Base-by-base conservation (phyloP, 1,284 basidiomycete species). In the Leccinum pallidistipes region DNA sequence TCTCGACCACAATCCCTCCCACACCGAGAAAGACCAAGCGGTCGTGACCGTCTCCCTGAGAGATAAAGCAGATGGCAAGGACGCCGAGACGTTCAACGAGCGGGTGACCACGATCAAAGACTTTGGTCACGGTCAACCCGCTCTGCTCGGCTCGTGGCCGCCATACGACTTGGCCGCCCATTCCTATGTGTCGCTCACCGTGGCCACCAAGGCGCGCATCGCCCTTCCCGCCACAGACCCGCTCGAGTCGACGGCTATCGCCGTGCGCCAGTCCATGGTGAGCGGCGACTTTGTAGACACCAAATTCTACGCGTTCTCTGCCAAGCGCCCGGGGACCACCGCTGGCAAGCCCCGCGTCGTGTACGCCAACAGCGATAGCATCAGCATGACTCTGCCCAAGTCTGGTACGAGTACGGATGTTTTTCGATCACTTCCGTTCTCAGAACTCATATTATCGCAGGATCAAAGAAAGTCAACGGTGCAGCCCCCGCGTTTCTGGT, bases 291-390 rank as follows among this genome's bases (percentile, higher is more conserved):
- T 71, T 49, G 57, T 70, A 1, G 65, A 71, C 47, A 70, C 72
- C 5, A 74, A 72, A 45, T 71, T 71, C 36, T 67, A 75, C 11
- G 73, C 36, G 18, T 73, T 73, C 57, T 74, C 73, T 12, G 47
- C 62, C 16, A 71, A 58, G 52, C 51, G 59, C 31, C 24, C 59
- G 1, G 53, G 61, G 11, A 7, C 54, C 11, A 62, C 55, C 21
- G 69, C 61, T 56, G 61, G 67, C 16, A 63, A 45, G 11, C 73
- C 71, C 1, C 73, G 69, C 21, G 36, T 61, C 51, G 62, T 71
- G 52, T 71, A 72, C 38, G 70, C 62, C 53, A 74, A 71, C 11
- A 63, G 31, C 8, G 21, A 43, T 27, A 62, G 69, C 58, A 58
- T 69, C 3, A 55, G 62, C 6, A 7, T 71, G 36, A 32, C 50